These are phyloP conservation scores for Ogataea chonburiensis DNA, from an alignment of 805 yeast species.

Conservation along the genomic window DNA sequence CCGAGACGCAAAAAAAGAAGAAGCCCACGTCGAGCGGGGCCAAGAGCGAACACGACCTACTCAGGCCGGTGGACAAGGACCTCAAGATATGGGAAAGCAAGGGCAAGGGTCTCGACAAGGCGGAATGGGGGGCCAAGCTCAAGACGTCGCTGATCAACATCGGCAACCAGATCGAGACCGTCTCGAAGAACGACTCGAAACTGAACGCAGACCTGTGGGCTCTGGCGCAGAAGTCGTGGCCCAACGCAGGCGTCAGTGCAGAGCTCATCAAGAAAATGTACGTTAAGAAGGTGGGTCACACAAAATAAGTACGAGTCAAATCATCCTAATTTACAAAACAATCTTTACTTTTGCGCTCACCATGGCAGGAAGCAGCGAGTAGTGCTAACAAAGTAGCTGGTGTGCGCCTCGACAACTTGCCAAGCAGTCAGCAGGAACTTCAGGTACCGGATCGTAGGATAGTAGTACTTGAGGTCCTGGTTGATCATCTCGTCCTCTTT, in stretches of 20 bases:
- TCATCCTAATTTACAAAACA: too few relatives aligned
- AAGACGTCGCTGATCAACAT: constrained; percentile 31
- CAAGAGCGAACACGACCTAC: constrained; percentile 22
- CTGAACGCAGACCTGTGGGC: constrained; percentile 32
- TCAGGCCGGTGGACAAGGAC: constrained; percentile 30
- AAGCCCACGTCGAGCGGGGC: constrained; percentile 16
- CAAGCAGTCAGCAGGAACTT: constrained; percentile 3
- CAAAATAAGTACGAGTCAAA: constrained; percentile 6
- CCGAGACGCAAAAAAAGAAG: constrained; percentile 8
- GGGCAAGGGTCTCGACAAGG: constrained; percentile 34
- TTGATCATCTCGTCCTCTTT: constrained; percentile 6
- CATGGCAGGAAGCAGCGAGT: background rate
- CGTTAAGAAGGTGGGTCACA: constrained; percentile 28
- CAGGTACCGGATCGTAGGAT: constrained; percentile 4
- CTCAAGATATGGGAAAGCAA: constrained; percentile 32
- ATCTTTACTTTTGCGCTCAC: too few relatives aligned
- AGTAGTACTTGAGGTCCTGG: constrained; percentile 1
- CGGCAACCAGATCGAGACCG: constrained; percentile 33
- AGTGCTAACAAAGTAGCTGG: constrained; percentile 9
- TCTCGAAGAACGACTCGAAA: constrained; percentile 19
- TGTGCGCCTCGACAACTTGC: constrained; percentile 13
- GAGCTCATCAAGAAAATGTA: constrained; percentile 34
- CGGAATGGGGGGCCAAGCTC: constrained; percentile 32
- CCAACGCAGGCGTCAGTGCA: constrained; percentile 32
- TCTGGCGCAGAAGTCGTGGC: constrained; percentile 35